Evolutionary conservation across 164 flowering plant genomes (phyloP).

Genomic region (Saururus chinensis): DNA sequence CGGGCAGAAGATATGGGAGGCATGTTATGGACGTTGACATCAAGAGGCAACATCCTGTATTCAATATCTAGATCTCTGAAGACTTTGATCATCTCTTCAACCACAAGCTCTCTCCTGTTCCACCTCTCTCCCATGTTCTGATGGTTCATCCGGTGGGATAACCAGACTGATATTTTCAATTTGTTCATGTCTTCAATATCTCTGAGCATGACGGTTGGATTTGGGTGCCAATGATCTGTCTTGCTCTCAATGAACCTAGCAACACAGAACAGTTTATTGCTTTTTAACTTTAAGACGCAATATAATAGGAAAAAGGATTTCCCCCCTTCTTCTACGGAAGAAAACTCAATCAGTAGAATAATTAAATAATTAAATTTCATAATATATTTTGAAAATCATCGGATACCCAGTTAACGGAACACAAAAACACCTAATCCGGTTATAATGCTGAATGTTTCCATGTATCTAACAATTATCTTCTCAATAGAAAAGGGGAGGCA

Average conservation of each 20-base stretch:
- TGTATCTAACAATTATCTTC: no score
- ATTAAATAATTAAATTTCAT: no score
- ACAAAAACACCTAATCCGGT: no score
- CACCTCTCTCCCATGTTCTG: conserved; percentile 46
- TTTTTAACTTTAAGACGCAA: background rate
- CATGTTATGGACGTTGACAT: conserved; percentile 37
- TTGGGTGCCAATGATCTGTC: conserved; percentile 46
- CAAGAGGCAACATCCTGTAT: conserved; percentile 47
- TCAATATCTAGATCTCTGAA: conserved; percentile 46
- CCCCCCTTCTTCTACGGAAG: no score
- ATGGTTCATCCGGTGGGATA: conserved; percentile 38
- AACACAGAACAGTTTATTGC: background rate
- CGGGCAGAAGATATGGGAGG: conserved; percentile 22
- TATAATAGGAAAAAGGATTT: no score
- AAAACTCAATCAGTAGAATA: no score
- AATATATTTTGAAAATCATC: no score
- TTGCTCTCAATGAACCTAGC: conserved; percentile 38
- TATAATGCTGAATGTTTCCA: no score
- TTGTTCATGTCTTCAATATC: conserved; percentile 51
- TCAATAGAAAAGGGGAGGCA: no score
- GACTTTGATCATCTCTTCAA: conserved; percentile 44
- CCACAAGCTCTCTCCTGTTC: conserved; percentile 35
- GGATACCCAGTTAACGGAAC: no score
- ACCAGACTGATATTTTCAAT: conserved; percentile 32
- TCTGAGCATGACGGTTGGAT: conserved; percentile 27